A percentile compares a stretch with the other conserved stretches of the same genome.
Evolutionary conservation across 2,329 filamentous ascomycete species (phyloP).

Genomic region (Cladosporium sp.): DNA sequence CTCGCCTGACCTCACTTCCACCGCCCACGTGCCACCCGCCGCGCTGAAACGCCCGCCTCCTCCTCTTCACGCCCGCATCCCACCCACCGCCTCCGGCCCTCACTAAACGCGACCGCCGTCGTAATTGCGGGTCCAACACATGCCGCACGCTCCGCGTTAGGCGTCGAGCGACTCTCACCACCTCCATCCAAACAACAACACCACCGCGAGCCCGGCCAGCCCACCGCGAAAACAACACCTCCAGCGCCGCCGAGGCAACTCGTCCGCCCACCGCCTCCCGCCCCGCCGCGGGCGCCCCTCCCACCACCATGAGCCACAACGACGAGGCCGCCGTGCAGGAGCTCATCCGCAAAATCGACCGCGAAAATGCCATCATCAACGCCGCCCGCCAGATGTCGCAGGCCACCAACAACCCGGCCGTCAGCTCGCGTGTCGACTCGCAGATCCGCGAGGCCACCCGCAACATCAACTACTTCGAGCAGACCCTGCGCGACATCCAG

Average conservation of each 20-base stretch:
- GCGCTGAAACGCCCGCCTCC: conserved; percentile 3
- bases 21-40: conserved; percentile 13
- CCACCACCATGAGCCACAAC: conserved; percentile 45
- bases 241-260: neutral
- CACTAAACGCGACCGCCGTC: neutral
- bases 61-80: neutral
- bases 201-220: too few species aligned
- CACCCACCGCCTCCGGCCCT: neutral
- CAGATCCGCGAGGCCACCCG: conserved; percentile 90
- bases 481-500: conserved; percentile 81
- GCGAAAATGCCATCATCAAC: conserved; percentile 90
- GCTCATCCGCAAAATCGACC: conserved; percentile 94
- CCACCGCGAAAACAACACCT: neutral
- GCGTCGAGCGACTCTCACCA: conserved; percentile 6
- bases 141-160: conserved; percentile 11
- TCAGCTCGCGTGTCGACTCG: conserved; percentile 82
- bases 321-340: conserved; percentile 63
- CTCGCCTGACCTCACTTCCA: conserved; percentile 1
- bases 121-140: conserved; percentile 10
- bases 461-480: conserved; percentile 94
- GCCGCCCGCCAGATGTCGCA: conserved; percentile 92
- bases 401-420: conserved; percentile 87
- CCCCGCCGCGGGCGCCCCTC: conserved; percentile 2
- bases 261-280: conserved; percentile 2
- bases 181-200: neutral